Conservation (phyloP, 2,329 filamentous ascomycete species). For the Sclerotinia trifoliorum region DNA sequence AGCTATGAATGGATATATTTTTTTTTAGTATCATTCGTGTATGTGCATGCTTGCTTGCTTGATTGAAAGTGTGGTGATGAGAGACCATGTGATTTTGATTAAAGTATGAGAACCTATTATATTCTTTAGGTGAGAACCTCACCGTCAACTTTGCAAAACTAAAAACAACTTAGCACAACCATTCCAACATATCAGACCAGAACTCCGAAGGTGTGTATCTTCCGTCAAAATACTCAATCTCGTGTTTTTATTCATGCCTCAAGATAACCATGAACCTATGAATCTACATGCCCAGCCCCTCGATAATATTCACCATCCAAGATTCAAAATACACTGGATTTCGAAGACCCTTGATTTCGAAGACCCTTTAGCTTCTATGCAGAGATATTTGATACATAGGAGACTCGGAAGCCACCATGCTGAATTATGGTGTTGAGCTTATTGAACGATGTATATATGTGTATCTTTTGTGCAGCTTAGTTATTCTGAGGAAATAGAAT, state of each 20-base stretch:
- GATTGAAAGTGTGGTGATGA: background rate
- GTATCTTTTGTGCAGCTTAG: background rate
- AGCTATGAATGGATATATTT: constrained; percentile 11
- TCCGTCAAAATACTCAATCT: background rate
- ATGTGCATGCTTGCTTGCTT: background rate
- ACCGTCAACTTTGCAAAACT: background rate
- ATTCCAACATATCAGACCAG: background rate
- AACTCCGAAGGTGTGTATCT: background rate
- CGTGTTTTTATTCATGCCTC: too few species aligned
- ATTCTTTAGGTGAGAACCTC: background rate
- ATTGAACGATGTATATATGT: background rate
- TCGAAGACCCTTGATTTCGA: too few species aligned
- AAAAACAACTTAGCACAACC: background rate
- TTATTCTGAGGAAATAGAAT: too few species aligned
- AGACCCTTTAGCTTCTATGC: too few species aligned
- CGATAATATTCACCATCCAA: background rate
- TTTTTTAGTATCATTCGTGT: background rate
- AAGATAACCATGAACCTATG: background rate
- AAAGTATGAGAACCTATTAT: background rate
- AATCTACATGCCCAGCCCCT: too few species aligned
- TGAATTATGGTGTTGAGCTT: accelerated
- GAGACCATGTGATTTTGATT: background rate
- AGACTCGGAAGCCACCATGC: background rate
- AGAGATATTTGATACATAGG: background rate
- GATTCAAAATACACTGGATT: too few species aligned